Base-by-base conservation (phyloP, 129 eudicot genomes). In the Arctium lappa region DNA sequence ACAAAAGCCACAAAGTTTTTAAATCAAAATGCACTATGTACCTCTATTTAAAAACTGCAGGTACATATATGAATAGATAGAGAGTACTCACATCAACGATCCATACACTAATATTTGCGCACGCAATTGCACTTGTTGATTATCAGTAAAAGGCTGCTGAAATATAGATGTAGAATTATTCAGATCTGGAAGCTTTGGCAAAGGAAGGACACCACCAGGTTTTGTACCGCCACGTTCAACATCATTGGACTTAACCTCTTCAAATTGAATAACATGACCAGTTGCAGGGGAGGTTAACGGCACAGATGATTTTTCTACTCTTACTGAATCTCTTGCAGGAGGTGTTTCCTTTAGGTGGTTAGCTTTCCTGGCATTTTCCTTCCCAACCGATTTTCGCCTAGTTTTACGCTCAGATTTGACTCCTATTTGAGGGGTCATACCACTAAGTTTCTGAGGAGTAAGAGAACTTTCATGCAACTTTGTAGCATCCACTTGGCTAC, bases 41-140 rank as follows among this genome's bases (percentile, higher is more conserved):
- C 33, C 63, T 48, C 6, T 7, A 44, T 38, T 34, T 68, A 69
- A 12, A 46, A 69, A 69, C 42, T 22, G 76, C 76, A 73, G 30
- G 56, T n/a, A 27, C 76, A 79, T 29, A 73, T 3, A 40, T 15
- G 73, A 65, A 69, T 70, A 39, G 65, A 42, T 16, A 68, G 82
- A 74, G 80, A 73, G 40, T 50, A 90, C 99, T 88, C 82, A 93
- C 98, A 95, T 93, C 77, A 95, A 82, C 77, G 98, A 93, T 73
- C 99, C 99, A 84, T 95, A 91, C 50, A 95, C 99, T 84, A 93
- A 88, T 63, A 95, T 95, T 85, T 95, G 99, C 2, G 99, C 98
- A 83, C 99, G 92, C 77, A 95, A 81, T 85, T 95, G 99, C 86
- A 95, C 92, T 91, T 95, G 99, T 79, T 95, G 99, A 73, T 84